Evolutionary conservation across 345 rosid genomes (phyloP).

Genomic region (Rhizophora mangle): DNA sequence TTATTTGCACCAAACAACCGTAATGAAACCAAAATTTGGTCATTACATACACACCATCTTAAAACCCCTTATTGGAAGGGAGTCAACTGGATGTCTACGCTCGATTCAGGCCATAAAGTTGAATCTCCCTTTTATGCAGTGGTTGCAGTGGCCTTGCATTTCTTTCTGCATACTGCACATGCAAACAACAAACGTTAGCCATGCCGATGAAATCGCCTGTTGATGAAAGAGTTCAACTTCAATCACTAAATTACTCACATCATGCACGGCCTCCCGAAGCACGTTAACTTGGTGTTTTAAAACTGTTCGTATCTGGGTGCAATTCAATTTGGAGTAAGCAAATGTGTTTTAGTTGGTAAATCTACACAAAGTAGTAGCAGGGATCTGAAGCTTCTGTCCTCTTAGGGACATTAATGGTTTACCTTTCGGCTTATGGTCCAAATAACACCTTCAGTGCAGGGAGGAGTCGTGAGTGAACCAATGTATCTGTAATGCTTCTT

Average conservation of each 20-base stretch:
- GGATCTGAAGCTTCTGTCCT: not conserved
- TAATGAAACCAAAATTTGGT: too few species aligned
- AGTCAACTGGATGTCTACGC: not conserved
- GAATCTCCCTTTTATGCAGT: conserved; percentile 24
- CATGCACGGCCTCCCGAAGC: conserved; percentile 46
- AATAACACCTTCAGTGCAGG: conserved; percentile 73
- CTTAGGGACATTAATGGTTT: too few species aligned
- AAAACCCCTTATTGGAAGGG: too few species aligned
- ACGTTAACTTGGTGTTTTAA: conserved; percentile 44
- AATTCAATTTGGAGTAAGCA: not conserved
- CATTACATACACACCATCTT: too few species aligned
- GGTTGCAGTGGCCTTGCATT: conserved; percentile 52
- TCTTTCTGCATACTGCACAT: conserved; percentile 49
- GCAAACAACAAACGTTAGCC: not conserved
- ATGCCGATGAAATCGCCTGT: too few species aligned
- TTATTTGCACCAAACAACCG: too few species aligned
- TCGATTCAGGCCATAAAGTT: not conserved
- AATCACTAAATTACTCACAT: conserved; percentile 36
- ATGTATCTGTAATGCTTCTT: conserved; percentile 52
- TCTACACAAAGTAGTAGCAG: not conserved
- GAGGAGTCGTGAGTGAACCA: conserved; percentile 85
- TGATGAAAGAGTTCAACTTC: not conserved
- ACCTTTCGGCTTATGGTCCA: conserved; percentile 66
- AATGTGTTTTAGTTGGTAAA: not conserved
- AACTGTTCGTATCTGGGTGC: conserved; percentile 36